Percentiles rank a stretch among this genome's conserved stretches.
Evolutionary conservation across 2,329 filamentous ascomycete species (phyloP).

Genomic region (Acrocalymma vagum): DNA sequence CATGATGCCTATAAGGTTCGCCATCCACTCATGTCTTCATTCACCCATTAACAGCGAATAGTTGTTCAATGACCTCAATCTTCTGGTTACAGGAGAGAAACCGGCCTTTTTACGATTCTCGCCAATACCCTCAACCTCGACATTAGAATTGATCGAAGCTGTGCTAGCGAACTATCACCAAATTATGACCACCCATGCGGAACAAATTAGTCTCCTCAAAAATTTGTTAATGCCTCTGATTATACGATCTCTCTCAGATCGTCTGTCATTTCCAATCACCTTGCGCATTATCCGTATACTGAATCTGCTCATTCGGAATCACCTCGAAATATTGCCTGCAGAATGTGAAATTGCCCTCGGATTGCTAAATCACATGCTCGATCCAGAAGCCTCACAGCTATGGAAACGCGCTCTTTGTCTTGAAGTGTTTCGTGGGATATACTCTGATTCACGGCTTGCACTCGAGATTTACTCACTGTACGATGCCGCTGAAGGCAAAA

Average conservation of each 20-base stretch:
- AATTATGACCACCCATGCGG: conserved; percentile 79
- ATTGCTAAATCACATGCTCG: conserved; percentile 83
- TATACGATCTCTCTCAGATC: conserved; percentile 79
- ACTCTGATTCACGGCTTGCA: conserved; percentile 80
- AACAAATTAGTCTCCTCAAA: conserved; percentile 82
- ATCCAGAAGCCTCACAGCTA: conserved; percentile 77
- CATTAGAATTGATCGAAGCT: conserved; percentile 90
- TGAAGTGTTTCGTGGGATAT: conserved; percentile 88
- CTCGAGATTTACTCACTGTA: conserved; percentile 83
- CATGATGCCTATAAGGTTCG: conserved; percentile 81
- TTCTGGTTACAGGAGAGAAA: conserved; percentile 84
- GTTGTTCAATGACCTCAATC: conserved; percentile 89
- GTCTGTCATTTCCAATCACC: conserved; percentile 80
- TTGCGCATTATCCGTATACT: conserved; percentile 84
- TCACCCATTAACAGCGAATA: conserved; percentile 40
- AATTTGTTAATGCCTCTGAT: conserved; percentile 83
- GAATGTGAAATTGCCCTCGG: conserved; percentile 87
- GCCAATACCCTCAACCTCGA: conserved; percentile 80
- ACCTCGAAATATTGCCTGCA: conserved; percentile 75
- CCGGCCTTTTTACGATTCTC: conserved; percentile 84
- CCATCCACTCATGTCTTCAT: background rate
- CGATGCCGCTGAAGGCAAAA: conserved; percentile 76
- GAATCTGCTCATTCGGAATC: conserved; percentile 80
- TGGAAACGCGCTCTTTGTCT: conserved; percentile 94
- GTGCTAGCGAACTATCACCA: conserved; percentile 85